A percentile compares a stretch with the other conserved stretches of the same genome.
Evolutionary conservation across 2,329 filamentous ascomycete species (phyloP).

Genomic region (Stagonosporopsis tanaceti): DNA sequence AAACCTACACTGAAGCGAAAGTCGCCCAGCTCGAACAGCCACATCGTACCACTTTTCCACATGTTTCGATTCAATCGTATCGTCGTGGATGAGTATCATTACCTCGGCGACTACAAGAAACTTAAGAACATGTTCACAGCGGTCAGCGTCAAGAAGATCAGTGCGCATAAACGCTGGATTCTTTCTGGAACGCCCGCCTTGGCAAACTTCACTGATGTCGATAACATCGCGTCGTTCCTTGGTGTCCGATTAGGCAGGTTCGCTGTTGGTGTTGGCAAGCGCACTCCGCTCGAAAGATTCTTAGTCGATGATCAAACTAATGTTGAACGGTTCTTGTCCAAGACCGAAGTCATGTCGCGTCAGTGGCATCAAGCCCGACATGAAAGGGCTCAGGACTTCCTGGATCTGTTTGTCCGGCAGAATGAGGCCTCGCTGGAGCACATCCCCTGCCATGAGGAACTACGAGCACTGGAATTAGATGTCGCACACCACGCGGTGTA

Average conservation of each 20-base stretch:
- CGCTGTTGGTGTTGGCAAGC: slow-evolving; percentile 56
- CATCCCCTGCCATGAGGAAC: slow-evolving; percentile 55
- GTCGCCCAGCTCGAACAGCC: not conserved
- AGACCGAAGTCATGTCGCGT: slow-evolving; percentile 58
- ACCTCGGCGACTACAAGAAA: slow-evolving; percentile 55
- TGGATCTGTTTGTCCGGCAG: slow-evolving; percentile 60
- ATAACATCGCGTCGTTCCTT: slow-evolving; percentile 65
- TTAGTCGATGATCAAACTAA: slow-evolving; percentile 46
- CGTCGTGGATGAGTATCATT: slow-evolving; percentile 71
- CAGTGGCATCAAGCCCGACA: slow-evolving; percentile 63
- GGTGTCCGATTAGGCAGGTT: slow-evolving; percentile 64
- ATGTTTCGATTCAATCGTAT: slow-evolving; percentile 68
- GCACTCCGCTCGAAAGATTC: slow-evolving; percentile 55
- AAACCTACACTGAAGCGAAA: slow-evolving; percentile 7
- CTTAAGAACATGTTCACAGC: slow-evolving; percentile 29
- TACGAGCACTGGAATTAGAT: slow-evolving; percentile 55
- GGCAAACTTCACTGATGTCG: slow-evolving; percentile 66
- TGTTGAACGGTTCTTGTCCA: slow-evolving; percentile 65
- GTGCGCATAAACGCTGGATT: slow-evolving; percentile 65
- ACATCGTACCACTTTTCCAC: slow-evolving; percentile 56
- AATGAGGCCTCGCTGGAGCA: slow-evolving; percentile 44
- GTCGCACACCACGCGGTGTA: slow-evolving; percentile 62
- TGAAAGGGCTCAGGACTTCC: slow-evolving; percentile 62
- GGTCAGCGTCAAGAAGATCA: slow-evolving; percentile 55
- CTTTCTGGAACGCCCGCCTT: slow-evolving; percentile 70